Evolutionary conservation across 1,284 basidiomycete genomes (phyloP).

Genomic region (Cryptococcus sp.): DNA sequence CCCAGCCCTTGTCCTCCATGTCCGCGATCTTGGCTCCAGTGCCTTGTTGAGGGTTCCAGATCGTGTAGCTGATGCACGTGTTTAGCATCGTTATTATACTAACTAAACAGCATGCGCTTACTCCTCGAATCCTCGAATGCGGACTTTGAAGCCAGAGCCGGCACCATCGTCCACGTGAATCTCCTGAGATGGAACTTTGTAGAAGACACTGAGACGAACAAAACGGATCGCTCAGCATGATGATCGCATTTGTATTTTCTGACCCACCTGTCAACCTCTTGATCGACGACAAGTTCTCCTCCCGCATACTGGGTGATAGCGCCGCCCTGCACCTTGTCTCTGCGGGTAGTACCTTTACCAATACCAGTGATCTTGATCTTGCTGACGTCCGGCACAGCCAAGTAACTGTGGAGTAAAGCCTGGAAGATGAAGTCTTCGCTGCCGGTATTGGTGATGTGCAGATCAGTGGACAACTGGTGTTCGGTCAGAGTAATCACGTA

Average conservation of each 20-base stretch:
- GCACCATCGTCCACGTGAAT: constrained; percentile 40
- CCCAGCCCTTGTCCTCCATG: constrained; percentile 87
- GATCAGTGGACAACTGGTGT: constrained; percentile 72
- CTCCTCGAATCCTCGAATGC: constrained; percentile 62
- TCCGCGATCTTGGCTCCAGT: constrained; percentile 72
- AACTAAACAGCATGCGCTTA: constrained; percentile 52
- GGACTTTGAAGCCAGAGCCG: constrained; percentile 59
- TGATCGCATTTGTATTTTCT: background rate
- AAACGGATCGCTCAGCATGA: background rate
- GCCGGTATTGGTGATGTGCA: constrained; percentile 70
- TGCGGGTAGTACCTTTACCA: constrained; percentile 63
- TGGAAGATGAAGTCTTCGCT: constrained; percentile 69
- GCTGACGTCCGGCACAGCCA: constrained; percentile 65
- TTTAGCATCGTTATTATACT: background rate
- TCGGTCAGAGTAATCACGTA: constrained; percentile 77
- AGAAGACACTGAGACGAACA: constrained; percentile 37
- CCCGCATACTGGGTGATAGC: constrained; percentile 34
- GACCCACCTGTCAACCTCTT: constrained; percentile 44
- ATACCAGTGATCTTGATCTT: constrained; percentile 43
- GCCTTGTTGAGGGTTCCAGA: constrained; percentile 81
- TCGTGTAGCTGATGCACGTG: constrained; percentile 30
- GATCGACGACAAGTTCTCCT: constrained; percentile 36
- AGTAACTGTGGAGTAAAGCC: constrained; percentile 82
- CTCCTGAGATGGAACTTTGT: constrained; percentile 43
- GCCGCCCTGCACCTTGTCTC: constrained; percentile 65